Evolutionary conservation across 1,284 basidiomycete species (phyloP).

Genomic region (Rhizoctonia solani): DNA sequence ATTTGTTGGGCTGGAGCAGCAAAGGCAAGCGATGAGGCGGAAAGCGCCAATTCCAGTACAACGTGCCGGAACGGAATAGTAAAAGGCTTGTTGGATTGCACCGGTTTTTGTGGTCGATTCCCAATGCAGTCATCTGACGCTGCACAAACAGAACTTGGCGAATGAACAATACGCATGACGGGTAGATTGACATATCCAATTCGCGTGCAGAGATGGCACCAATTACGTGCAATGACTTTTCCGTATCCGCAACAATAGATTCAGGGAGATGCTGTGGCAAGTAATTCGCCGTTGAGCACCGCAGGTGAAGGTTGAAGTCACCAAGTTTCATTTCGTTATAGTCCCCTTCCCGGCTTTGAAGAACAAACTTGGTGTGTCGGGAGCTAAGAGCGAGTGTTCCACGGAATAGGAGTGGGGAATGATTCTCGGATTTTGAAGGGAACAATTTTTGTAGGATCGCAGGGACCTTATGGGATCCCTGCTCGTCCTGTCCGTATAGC

Average conservation of each 20-base stretch:
- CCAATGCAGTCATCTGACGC: neutral
- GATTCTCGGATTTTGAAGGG: neutral
- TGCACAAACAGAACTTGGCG: constrained; percentile 59
- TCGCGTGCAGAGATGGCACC: constrained; percentile 25
- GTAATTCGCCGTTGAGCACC: constrained; percentile 9
- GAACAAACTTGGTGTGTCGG: neutral
- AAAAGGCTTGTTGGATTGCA: neutral
- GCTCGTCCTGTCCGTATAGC: constrained; percentile 31
- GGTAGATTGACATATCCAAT: constrained; percentile 56
- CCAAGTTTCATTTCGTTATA: constrained; percentile 12
- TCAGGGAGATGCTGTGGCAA: too few species aligned
- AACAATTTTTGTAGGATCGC: constrained; percentile 17
- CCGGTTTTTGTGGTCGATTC: neutral
- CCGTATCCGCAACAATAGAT: neutral
- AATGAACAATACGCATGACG: constrained; percentile 65
- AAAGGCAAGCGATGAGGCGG: constrained; percentile 7
- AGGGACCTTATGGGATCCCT: neutral
- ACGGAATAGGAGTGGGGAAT: constrained; percentile 2
- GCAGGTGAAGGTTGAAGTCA: neutral
- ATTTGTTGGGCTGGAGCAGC: constrained; percentile 35
- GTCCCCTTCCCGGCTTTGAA: constrained; percentile 16
- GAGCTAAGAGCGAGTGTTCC: neutral
- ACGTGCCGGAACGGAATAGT: constrained; percentile 11
- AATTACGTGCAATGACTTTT: constrained; percentile 26
- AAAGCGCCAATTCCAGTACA: constrained; percentile 22